Evolutionary conservation across 2,329 filamentous ascomycete genomes (phyloP).

Genomic region (Neophaeococcomyces aloes): DNA sequence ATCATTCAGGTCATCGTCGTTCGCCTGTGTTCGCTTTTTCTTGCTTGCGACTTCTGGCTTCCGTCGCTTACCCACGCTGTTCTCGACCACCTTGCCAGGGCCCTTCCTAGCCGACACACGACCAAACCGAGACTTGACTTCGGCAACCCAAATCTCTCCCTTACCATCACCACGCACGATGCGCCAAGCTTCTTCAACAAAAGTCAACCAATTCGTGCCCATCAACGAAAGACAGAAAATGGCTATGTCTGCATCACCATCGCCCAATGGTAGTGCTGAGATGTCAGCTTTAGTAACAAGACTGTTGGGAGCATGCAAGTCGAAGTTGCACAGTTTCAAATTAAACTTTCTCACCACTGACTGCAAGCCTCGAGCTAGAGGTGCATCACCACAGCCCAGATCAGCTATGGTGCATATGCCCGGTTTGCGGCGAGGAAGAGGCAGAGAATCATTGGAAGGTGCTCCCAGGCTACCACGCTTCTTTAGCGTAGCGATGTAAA

Average conservation of each 20-base stretch:
- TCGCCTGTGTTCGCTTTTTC: constrained; percentile 32
- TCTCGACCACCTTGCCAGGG: constrained; percentile 42
- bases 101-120: constrained; percentile 40
- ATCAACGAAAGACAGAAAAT: constrained; percentile 96
- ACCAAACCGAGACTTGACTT: constrained; percentile 89
- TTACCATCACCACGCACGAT: constrained; percentile 74
- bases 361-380: constrained; percentile 54
- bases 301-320: constrained; percentile 65
- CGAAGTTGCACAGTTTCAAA: constrained; percentile 71
- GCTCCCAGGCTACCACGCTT: constrained; percentile 40
- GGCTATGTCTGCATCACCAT: constrained; percentile 70
- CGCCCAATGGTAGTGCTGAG: constrained; percentile 63
- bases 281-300: constrained; percentile 86
- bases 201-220: constrained; percentile 97
- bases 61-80: constrained; percentile 59
- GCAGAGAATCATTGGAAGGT: constrained; percentile 22
- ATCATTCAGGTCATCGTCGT: constrained; percentile 41
- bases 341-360: constrained; percentile 54
- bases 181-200: constrained; percentile 90
- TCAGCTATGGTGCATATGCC: constrained; percentile 74
- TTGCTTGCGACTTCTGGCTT: constrained; percentile 26
- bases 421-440: constrained; percentile 58
- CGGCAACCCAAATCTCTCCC: constrained; percentile 87
- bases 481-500: constrained; percentile 64
- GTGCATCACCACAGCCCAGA: constrained; percentile 85